Evolutionary conservation across 1,139 yeast species (phyloP), one percentile per base, ranked within the genome.

Genomic region (Torulaspora globosa): DNA sequence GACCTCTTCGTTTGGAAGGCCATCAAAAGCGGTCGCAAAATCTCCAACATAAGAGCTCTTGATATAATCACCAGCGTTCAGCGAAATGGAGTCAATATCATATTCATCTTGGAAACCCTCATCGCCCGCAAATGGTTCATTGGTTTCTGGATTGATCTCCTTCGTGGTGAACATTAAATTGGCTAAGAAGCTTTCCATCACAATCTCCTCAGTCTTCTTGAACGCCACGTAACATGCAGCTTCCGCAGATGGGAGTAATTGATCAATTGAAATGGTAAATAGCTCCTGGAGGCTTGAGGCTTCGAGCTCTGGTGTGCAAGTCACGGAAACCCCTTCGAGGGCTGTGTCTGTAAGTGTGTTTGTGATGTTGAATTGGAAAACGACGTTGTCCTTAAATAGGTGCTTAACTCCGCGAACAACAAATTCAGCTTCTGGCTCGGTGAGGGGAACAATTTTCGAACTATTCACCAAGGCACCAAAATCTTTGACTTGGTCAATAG

Each of bases 21-120:
- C 87, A 58, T 87, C 96, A 74, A 84, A 90, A 31, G 79, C 70
- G 43, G 78, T 73, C 6, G 84, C 78, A 65, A 90, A 90, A 69
- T 82, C 80, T 45, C 94, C 87, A 53, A 84, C 79, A 65, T 80
- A 89, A 27, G 88, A 74, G 44, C 96, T 95, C 46, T 71, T 69
- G 47, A 89, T 74, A 68, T 82, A 92, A 66, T 89, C 97, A 39
- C 96, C 96, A 11, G 94, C 84, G 32, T 71, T 71, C 45, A 92
- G 65, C 50, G 79, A 82, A 63, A 90, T 73, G 52, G 84, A 84
- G 65, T 90, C 97, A 55, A 92, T 78, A 64, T 84, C 94, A 69
- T 90, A 92, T 68, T 89, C 96, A 66, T 92, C 98, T 50, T 86
- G 84, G 77, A 84, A 88, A 2, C 96, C 97, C 59, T 85, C 95